These are phyloP conservation scores for Monilinia fructigena DNA, from an alignment of 2,329 filamentous ascomycete genomes.

Conservation along the genomic window DNA sequence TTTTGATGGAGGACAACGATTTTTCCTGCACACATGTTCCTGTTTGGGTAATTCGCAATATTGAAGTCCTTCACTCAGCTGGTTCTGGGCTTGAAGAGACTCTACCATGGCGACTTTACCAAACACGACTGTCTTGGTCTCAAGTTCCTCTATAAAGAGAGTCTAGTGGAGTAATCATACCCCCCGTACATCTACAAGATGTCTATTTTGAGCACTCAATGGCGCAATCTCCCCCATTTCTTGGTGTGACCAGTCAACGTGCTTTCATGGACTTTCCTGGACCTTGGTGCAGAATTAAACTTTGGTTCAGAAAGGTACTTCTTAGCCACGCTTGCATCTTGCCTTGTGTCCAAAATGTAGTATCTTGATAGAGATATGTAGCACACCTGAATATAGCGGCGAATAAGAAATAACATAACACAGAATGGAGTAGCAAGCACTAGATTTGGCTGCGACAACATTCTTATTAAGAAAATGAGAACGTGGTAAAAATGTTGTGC, in stretches of 20 bases:
- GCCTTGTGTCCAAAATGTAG: not conserved
- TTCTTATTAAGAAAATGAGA: not conserved
- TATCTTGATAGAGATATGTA: not conserved
- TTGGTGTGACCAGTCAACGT: not conserved
- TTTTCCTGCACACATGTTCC: not conserved
- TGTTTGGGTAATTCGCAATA: not conserved
- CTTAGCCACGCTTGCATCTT: not conserved
- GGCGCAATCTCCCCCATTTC: not conserved
- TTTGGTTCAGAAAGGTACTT: not conserved
- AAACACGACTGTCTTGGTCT: not conserved
- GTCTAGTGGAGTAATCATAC: not conserved
- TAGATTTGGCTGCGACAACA: not conserved
- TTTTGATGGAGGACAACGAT: not conserved
- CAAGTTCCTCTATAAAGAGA: not conserved
- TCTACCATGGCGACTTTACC: not conserved
- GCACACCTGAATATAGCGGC: not conserved
- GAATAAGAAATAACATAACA: not conserved
- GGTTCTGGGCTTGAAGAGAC: not conserved
- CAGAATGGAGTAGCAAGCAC: not conserved
- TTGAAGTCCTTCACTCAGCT: not conserved
- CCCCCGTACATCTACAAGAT: not conserved
- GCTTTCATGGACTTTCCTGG: too few relatives aligned
- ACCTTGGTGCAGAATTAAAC: too few relatives aligned
- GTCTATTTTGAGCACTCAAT: not conserved
- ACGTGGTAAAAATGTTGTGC: not conserved